A percentile compares a stretch with the other conserved stretches of the same genome.
Evolutionary conservation across 192 early-diverging fungal genomes (phyloP).

Genomic region (Rhizophagus sp.): DNA sequence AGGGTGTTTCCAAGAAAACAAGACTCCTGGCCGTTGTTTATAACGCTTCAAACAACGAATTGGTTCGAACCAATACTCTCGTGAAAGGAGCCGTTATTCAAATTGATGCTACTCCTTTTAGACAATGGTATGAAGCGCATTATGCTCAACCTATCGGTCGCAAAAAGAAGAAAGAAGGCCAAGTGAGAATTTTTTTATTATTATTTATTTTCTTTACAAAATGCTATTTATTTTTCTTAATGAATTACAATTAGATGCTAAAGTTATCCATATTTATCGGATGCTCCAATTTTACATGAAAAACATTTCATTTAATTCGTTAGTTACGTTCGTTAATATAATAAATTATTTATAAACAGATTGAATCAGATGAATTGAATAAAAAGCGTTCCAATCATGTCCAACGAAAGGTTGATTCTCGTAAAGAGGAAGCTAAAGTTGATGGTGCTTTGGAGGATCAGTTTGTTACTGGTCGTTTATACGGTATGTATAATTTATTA

Average conservation of each 20-base stretch:
- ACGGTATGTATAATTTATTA: slow-evolving; percentile 31
- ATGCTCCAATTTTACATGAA: no score
- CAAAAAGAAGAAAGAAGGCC: slow-evolving; percentile 64
- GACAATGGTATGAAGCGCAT: slow-evolving; percentile 99
- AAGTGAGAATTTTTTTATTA: slow-evolving; percentile 33
- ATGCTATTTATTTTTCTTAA: no score
- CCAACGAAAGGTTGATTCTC: slow-evolving; percentile 81
- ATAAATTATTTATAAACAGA: slow-evolving; percentile 34
- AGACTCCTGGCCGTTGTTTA: slow-evolving; percentile 95
- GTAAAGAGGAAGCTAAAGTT: slow-evolving; percentile 83
- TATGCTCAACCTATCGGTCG: slow-evolving; percentile 89
- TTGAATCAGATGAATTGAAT: slow-evolving; percentile 62
- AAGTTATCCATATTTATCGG: no score
- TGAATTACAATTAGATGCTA: no score
- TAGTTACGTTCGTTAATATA: not conserved
- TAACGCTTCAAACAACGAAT: slow-evolving; percentile 99
- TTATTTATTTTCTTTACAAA: no score
- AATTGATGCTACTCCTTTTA: slow-evolving; percentile 98
- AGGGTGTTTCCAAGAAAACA: slow-evolving; percentile 93
- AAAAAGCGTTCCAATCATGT: slow-evolving; percentile 92
- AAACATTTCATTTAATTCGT: no score
- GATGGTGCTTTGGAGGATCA: slow-evolving; percentile 89
- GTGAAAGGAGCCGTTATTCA: slow-evolving; percentile 98
- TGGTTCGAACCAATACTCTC: slow-evolving; percentile 99
- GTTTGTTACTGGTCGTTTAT: slow-evolving; percentile 92